Base-by-base conservation (phyloP, 2,329 filamentous ascomycete genomes). In the Fusarium buharicum region DNA sequence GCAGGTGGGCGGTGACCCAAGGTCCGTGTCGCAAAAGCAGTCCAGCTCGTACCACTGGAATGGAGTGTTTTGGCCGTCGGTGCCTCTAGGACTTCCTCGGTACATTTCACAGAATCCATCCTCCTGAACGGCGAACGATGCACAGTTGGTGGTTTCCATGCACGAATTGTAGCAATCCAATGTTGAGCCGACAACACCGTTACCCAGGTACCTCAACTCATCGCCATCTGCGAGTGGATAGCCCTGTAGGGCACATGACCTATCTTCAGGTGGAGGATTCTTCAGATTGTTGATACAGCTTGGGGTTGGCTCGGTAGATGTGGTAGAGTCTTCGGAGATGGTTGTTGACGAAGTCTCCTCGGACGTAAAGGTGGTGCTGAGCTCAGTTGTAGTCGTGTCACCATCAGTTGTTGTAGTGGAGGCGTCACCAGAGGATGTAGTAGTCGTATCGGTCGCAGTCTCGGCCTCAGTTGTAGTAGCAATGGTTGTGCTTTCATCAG, bases 21-120 rank as follows among this genome's bases (percentile, higher is more conserved):
- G n/a, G 0, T n/a, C 45, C 0, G 53, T 59, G 1, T 59, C 45
- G 6, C 52, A 59, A 27, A 59, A 59, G 22, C 55, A 59, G 24
- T 24, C 4, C 1, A 28, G 43, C 9, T 51, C 39, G 6, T 59
- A 57, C 0, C 0, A 22, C 16, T 6, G 12, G 10, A 28, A 6
- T 1, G 3, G 1, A 1, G n/a, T 24, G 12, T 1, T 9, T 14
- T 6, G 0, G 8, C 16, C n/a, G 6, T 27, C 31, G 30, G 6
- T 13, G 12, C n/a, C 30, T 33, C 14, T 5, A 13, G 13, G 6
- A 6, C 13, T 6, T 4, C 30, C 30, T n/a, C 14, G 30, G 14
- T 33, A 33, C 14, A 33, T 14, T 13, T 33, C 30, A n/a, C 13
- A 33, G 30, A 33, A 33, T 7, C 4, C 6, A 13, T 33, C 6